Base-by-base conservation (phyloP, 2,329 filamentous ascomycete species). In the Neonectria ditissima region DNA sequence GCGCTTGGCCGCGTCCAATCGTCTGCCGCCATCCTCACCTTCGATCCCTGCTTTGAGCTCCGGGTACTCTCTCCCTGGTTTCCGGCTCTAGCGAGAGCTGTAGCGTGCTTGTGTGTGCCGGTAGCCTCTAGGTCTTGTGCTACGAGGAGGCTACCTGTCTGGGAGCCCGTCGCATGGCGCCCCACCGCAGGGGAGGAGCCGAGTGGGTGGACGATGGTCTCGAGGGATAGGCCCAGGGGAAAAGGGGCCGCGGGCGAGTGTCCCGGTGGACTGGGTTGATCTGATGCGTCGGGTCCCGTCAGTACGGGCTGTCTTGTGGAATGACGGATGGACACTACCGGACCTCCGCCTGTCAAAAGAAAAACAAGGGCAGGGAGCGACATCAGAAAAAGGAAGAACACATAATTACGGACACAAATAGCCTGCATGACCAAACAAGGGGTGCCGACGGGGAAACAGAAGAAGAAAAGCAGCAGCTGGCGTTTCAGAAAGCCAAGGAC, bases 241-340 rank as follows among this genome's bases (percentile, higher is more conserved):
- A 74, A 73, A 73, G 63, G 71, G 72, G 70, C 69, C 47, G 65
- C 69, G 70, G 71, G 59, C 72, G 66, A 69, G 65, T 65, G 72
- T 72, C 72, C 72, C 72, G 69, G 72, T 68, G 70, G 65, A 57
- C 71, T 74, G 72, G 72, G 71, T 74, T 74, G 72, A 74, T 74
- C 72, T 74, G 66, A 73, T 73, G 65, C 71, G 72, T 70, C 67
- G 65, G 70, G 72, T 70, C 67, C 65, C 55, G 69, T 65, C 66
- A 66, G 66, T 65, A 66, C 61, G 54, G 70, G 62, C 66, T 71
- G 26, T 30, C 26, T n/a, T 50, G 64, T 63, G 56, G 64, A 71
- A 67, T 65, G 65, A 66, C 67, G 72, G 65, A 64, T 68, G 62
- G 63, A 48, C 34, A 37, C 48, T 60, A 62, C 59, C 47, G 52